Evolutionary conservation across 2,329 filamentous ascomycete genomes (phyloP).

Genomic region (Alternaria postmessia): DNA sequence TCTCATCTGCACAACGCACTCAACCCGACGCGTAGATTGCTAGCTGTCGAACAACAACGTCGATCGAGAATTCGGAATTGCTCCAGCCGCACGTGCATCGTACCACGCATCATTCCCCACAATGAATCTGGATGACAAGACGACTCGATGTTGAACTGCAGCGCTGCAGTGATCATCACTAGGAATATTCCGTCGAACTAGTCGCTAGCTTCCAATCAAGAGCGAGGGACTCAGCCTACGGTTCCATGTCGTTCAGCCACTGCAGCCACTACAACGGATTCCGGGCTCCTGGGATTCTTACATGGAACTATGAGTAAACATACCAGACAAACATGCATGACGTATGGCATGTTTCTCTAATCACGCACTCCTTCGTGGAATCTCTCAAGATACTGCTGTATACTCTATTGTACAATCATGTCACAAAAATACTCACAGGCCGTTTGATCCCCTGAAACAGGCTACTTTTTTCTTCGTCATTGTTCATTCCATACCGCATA

Average conservation of each 20-base stretch:
- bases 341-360: conserved; percentile 15
- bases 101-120: background rate
- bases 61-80: background rate
- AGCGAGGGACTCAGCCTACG: background rate
- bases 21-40: background rate
- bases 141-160: background rate
- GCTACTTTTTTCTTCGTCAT: background rate
- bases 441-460: background rate
- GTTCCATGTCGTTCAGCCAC: background rate
- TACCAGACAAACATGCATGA: conserved; percentile 5
- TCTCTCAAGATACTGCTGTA: background rate
- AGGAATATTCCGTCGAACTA: background rate
- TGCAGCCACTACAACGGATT: background rate
- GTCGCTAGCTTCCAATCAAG: background rate
- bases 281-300: background rate
- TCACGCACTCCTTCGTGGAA: background rate
- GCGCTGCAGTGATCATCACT: background rate
- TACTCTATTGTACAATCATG: background rate
- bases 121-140: background rate
- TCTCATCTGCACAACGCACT: background rate
- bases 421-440: background rate
- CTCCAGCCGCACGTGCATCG: background rate
- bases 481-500: background rate
- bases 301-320: background rate
- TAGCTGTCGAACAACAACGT: background rate